These are phyloP conservation scores for Penium margaritaceum DNA, from an alignment of 139 green algal genomes.

Conservation along the genomic window DNA sequence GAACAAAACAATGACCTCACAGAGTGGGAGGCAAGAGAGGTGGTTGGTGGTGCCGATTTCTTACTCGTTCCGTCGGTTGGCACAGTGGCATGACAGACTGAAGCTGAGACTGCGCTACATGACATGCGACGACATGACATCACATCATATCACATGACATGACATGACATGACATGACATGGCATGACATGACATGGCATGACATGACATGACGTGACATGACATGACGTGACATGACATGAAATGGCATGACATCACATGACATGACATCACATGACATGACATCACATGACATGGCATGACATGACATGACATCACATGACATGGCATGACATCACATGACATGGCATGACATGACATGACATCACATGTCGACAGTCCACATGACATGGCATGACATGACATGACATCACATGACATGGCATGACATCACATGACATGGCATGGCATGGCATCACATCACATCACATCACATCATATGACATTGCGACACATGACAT, in stretches of 20 bases:
- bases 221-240: neutral
- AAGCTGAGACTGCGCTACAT: too few relatives aligned
- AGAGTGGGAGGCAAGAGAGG: too few relatives aligned
- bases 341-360: neutral
- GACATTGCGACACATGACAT: neutral
- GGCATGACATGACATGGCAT: neutral
- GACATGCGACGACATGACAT: too few relatives aligned
- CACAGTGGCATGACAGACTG: too few relatives aligned
- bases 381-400: neutral
- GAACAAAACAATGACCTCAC: too few relatives aligned
- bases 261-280: neutral
- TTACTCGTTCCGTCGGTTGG: too few relatives aligned
- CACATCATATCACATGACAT: neutral
- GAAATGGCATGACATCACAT: neutral
- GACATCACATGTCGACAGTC: neutral
- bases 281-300: neutral
- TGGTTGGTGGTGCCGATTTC: too few relatives aligned
- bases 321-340: neutral
- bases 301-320: neutral
- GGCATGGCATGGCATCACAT: neutral
- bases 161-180: neutral
- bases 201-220: neutral
- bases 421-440: neutral
- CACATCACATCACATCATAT: constrained; percentile 1
- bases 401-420: neutral